phyloP scores from a whole-genome alignment of 2,329 filamentous ascomycete genomes.

The Alternaria consortialis region DNA sequence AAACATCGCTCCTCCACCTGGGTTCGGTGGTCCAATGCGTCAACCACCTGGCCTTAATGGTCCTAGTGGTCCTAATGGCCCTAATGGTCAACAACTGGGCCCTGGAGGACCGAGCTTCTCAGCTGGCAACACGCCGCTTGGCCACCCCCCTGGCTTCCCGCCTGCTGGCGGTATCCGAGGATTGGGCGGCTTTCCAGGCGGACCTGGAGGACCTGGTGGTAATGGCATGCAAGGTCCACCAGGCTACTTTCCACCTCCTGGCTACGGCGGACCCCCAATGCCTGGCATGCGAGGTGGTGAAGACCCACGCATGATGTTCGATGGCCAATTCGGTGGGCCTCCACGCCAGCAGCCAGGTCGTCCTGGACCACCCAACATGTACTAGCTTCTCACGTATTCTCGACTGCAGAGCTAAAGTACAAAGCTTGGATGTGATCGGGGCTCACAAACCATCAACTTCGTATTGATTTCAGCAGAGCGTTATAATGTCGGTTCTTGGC shows the following conservation, averaged over 20 bases:
- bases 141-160: slow-evolving; percentile 48
- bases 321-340: slow-evolving; percentile 46
- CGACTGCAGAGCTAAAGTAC: not conserved
- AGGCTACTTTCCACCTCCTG: slow-evolving; percentile 47
- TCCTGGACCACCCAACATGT: slow-evolving; percentile 46
- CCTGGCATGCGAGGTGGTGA: slow-evolving; percentile 45
- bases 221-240: slow-evolving; percentile 48
- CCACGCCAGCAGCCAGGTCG: slow-evolving; percentile 39
- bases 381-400: slow-evolving; percentile 24
- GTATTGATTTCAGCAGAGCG: slow-evolving; percentile 4
- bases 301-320: slow-evolving; percentile 50
- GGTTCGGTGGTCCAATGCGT: slow-evolving; percentile 48
- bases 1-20: slow-evolving; percentile 49
- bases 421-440: not conserved
- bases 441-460: slow-evolving; percentile 2
- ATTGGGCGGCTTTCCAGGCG: slow-evolving; percentile 41
- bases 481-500: slow-evolving; percentile 9
- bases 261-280: slow-evolving; percentile 44
- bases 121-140: slow-evolving; percentile 50
- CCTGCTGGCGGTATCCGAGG: slow-evolving; percentile 42
- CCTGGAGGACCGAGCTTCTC: slow-evolving; percentile 46
- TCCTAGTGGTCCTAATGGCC: slow-evolving; percentile 12
- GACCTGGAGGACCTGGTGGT: slow-evolving; percentile 34
- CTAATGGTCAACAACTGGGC: slow-evolving; percentile 37
- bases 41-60: slow-evolving; percentile 49